Percentiles rank a stretch among this genome's conserved stretches.
These are phyloP conservation scores for Tulasnella sp. DNA, from an alignment of 768 basidiomycete genomes.

Conservation along the genomic window DNA sequence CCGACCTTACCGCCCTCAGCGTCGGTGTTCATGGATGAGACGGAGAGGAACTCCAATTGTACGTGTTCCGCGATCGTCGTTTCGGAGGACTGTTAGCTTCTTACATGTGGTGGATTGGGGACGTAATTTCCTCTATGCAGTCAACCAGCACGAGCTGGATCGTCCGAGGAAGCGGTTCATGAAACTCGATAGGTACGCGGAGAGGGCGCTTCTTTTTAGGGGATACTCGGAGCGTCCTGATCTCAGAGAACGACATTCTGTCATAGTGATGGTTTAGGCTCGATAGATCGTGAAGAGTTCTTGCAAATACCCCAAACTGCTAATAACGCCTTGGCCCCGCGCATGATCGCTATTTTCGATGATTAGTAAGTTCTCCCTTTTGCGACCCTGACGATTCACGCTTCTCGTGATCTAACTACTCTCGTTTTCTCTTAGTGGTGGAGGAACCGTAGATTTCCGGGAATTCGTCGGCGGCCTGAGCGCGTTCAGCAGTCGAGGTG, in stretches of 20 bases:
- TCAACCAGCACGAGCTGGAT: conserved; percentile 91
- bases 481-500: conserved; percentile 95
- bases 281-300: conserved; percentile 98
- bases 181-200: conserved; percentile 96
- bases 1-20: conserved; percentile 41
- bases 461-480: conserved; percentile 98
- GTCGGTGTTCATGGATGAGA: conserved; percentile 96
- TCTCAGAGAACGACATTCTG: not conserved
- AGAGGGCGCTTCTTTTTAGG: not conserved
- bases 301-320: conserved; percentile 98
- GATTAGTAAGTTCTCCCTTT: conserved; percentile 71
- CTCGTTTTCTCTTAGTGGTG: conserved; percentile 58
- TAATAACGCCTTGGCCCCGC: conserved; percentile 89
- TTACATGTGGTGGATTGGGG: not conserved
- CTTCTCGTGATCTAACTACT: not conserved
- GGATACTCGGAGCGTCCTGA: not conserved
- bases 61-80: conserved; percentile 38
- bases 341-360: conserved; percentile 99
- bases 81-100: not conserved
- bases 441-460: conserved; percentile 98
- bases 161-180: conserved; percentile 98
- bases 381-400: not conserved
- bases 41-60: conserved; percentile 98
- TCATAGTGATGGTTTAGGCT: conserved; percentile 86
- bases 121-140: conserved; percentile 41